Evolutionary conservation across 352 stramenopile species (phyloP), one percentile per base, ranked within the genome.

Genomic region (Saprolegnia diclina): DNA sequence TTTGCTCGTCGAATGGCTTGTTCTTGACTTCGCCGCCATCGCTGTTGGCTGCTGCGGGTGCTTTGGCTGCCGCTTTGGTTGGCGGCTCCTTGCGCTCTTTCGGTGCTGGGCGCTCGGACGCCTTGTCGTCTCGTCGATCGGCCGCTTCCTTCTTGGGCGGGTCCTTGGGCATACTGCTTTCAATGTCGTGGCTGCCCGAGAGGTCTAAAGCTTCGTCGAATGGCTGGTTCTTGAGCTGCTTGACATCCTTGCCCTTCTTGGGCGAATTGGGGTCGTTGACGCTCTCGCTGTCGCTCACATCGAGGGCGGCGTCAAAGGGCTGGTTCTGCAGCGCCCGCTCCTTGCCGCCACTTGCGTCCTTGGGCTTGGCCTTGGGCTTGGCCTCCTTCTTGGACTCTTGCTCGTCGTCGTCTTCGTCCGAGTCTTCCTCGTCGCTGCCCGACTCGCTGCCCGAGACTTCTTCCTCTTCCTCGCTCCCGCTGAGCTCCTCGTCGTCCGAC

Each of bases 171-270:
- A 70, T 81, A 90, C 29, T 35, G 29, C 29, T 35, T 42, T 90
- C 83, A 0, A 92, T 57, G 38, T 92, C 84, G 65, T 92, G 83
- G 40, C 87, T 95, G 7, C 78, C 85, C 0, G 83, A 93, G 18
- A 95, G 76, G 71, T 94, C 87, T 0, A 95, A 75, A 1, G 85
- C 87, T 67, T 95, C 87, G 50, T 93, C 85, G 56, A 94, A 94
- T 13, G 86, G 86, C 76, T 94, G 86, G 56, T 94, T 94, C 65
- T 75, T 74, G 10, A 92, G 71, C 32, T 69, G 74, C 4, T 81
- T 83, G 69, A 88, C 79, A 37, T 73, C 83, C 44, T 79, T 73
- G 5, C 53, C 44, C 55, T 79, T 82, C 5, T 54, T 67, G 9
- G 46, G 73, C 32, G 48, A 63, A 24, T 62, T 45, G 22, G 50